Evolutionary conservation across 305 asterid species (phyloP), one percentile per base, ranked within the genome.

Genomic region (Rubia balearica): DNA sequence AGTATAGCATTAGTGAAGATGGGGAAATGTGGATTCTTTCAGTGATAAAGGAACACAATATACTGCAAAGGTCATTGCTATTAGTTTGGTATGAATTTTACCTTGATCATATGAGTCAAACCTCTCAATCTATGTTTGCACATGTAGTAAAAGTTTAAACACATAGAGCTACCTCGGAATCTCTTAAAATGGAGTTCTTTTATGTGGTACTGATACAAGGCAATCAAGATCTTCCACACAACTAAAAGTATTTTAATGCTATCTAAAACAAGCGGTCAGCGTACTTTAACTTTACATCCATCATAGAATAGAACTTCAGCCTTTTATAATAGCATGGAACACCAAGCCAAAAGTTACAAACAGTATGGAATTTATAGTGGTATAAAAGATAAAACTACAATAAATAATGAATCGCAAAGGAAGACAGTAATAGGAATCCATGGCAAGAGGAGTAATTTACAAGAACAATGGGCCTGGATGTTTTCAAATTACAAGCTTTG

Each of bases 1-100:
- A 85, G 65, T 87, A 76, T 53, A 84, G 88, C 76, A 77, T 88
- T 75, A 89, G 84, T 70, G 96, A 81, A 66, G 92, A 88, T 73
- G 98, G 69, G 97, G 89, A 69, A 88, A 81, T 64, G 89, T 88
- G 79, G 95, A 89, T 63, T 89, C 86, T 70, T 85, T 95, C 55
- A 85, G 90, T 70, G 99, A 88, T 41, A 96, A 89, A 79, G 88
- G 87, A 53, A 88, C 83, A 61, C 79, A 82, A 71, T 64, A 79
- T 73, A 89, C 73, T 42, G 79, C 73, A 67, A 76, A 85, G 68
- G 96, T 82, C 71, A 79, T 84, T 64, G 86, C 82, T 40, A 86
- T 87, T 73, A 86, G 92, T 83, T 89, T 88, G 85, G 99, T 91
- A 85, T 63, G 65, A 70, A 64, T 24, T 36, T 76, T 70, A 80